Conservation (phyloP, 2,329 filamentous ascomycete genomes). For the Trichoderma breve region DNA sequence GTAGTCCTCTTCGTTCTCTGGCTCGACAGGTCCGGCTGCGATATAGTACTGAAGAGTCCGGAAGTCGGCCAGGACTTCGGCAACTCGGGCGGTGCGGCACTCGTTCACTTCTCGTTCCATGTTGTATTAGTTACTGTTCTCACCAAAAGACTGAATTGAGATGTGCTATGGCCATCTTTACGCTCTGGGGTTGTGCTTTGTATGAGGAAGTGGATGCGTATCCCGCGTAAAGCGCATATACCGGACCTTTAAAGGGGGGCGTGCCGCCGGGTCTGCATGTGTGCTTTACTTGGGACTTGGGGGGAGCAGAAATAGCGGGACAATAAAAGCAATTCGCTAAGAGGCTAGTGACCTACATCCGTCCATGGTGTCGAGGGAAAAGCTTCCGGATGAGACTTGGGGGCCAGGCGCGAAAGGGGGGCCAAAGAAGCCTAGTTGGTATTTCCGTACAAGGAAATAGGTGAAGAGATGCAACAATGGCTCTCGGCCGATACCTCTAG, state of each 20-base stretch:
- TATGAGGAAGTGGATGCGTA: neutral
- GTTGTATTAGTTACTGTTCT: neutral
- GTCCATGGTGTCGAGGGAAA: slow-evolving; percentile 25
- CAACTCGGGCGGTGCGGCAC: slow-evolving; percentile 57
- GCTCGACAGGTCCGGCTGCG: slow-evolving; percentile 54
- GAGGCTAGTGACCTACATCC: slow-evolving; percentile 24
- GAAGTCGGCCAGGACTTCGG: slow-evolving; percentile 62
- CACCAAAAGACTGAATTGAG: neutral
- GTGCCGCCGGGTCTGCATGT: neutral
- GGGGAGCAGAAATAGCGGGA: slow-evolving; percentile 1
- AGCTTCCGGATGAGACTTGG: slow-evolving; percentile 2
- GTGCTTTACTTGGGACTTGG: neutral
- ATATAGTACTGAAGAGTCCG: slow-evolving; percentile 62
- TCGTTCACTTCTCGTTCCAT: slow-evolving; percentile 52
- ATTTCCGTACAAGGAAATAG: slow-evolving; percentile 4
- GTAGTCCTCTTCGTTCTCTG: slow-evolving; percentile 55
- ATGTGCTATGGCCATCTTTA: neutral
- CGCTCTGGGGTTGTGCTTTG: neutral
- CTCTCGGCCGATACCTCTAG: neutral
- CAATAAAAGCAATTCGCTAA: neutral
- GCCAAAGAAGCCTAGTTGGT: neutral
- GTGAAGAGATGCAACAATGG: slow-evolving; percentile 2
- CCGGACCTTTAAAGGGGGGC: neutral
- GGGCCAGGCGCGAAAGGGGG: slow-evolving; percentile 7
- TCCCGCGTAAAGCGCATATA: neutral